A percentile compares a stretch with the other conserved stretches of the same genome.
Conservation (phyloP, 306 rosid genomes). For the Cucumis melo region DNA sequence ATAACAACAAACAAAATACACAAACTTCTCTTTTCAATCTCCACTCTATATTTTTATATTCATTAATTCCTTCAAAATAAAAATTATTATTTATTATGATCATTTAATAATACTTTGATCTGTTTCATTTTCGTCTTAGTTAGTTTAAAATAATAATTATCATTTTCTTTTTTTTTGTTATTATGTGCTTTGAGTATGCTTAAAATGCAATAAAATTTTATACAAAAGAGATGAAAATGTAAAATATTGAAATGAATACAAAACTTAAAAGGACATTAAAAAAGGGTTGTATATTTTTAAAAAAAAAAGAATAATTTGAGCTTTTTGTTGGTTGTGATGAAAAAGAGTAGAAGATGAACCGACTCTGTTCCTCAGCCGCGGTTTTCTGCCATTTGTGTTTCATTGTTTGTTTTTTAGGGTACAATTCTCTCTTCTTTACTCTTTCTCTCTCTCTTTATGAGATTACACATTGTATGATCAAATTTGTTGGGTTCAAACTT, state of each 20-base stretch:
- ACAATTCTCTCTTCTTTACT: neutral
- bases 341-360: conserved; percentile 10
- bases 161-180: no score
- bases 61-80: neutral
- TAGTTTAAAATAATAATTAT: no score
- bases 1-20: neutral
- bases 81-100: no score
- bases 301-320: no score
- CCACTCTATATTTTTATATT: neutral
- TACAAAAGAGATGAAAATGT: no score
- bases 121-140: no score
- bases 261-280: no score
- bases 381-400: conserved; percentile 8
- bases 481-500: neutral
- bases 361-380: conserved; percentile 18
- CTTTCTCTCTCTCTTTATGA: neutral
- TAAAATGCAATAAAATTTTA: no score
- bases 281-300: no score
- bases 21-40: neutral
- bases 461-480: neutral
- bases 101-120: no score
- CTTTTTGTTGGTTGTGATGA: neutral
- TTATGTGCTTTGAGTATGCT: no score
- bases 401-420: conserved; percentile 2
- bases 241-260: no score